Percentiles rank a stretch among this genome's conserved stretches.
Conservation (phyloP, 2,329 filamentous ascomycete genomes). For the Monascus ruber region DNA sequence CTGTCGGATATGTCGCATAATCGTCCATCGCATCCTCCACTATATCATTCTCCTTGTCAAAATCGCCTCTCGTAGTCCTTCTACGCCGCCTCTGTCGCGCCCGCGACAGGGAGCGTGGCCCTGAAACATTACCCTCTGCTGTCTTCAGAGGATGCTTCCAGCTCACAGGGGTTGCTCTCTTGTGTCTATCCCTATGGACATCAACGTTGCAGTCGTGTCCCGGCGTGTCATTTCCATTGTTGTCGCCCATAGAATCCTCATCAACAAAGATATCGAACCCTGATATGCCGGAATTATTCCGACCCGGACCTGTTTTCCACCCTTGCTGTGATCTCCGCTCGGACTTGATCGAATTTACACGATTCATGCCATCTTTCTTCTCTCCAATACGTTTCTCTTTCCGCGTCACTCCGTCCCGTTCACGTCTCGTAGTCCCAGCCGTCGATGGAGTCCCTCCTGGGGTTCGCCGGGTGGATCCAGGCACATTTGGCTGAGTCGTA, state of each 20-base stretch:
- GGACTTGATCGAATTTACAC: no score
- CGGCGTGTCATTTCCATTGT: no score
- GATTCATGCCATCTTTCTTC: neutral
- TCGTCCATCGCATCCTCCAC: neutral
- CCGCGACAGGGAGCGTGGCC: neutral
- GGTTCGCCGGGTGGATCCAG: neutral
- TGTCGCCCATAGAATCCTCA: no score
- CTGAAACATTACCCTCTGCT: neutral
- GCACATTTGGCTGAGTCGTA: conserved; percentile 3
- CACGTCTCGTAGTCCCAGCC: neutral
- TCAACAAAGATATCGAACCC: no score
- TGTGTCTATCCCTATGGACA: no score
- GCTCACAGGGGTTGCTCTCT: no score
- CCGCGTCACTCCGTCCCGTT: neutral
- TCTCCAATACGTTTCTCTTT: neutral
- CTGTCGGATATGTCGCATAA: neutral
- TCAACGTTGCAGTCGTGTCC: no score
- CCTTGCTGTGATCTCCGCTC: no score
- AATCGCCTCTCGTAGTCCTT: neutral
- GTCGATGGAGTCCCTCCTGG: neutral
- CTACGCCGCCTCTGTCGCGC: neutral
- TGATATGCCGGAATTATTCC: no score
- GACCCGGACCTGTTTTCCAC: no score
- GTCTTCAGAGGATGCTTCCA: neutral
- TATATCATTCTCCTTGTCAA: neutral